These are phyloP conservation scores for Syzygium syzygioides DNA, from an alignment of 441 rosid genomes.

Conservation along the genomic window DNA sequence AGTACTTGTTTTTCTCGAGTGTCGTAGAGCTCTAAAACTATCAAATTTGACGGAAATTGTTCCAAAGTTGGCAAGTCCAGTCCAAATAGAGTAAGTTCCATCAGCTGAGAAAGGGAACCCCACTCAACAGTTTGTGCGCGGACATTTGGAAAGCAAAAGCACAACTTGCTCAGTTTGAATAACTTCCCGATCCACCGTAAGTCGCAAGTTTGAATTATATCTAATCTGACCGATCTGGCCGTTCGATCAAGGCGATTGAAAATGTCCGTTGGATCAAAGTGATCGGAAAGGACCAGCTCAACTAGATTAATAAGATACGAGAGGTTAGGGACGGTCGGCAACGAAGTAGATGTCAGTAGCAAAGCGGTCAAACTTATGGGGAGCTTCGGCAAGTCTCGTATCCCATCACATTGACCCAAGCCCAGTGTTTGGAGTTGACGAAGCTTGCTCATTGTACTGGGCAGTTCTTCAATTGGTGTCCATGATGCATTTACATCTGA, in stretches of 20 bases:
- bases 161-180: too few relatives aligned
- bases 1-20: too few relatives aligned
- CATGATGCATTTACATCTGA: neutral
- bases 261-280: fast-evolving
- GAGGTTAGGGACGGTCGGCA: neutral
- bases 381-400: neutral
- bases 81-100: too few relatives aligned
- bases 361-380: neutral
- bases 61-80: too few relatives aligned
- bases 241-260: neutral
- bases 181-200: too few relatives aligned
- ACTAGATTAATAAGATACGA: neutral
- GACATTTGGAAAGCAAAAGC: too few relatives aligned
- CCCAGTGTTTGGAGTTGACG: neutral
- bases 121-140: too few relatives aligned
- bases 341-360: neutral
- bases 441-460: neutral
- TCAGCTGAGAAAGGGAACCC: too few relatives aligned
- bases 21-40: too few relatives aligned
- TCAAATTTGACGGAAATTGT: too few relatives aligned
- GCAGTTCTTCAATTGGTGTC: neutral
- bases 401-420: fast-evolving
- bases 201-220: neutral
- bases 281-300: neutral
- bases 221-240: fast-evolving